Evolutionary conservation across 2,329 filamentous ascomycete species (phyloP).

Genomic region (Cadophora sp.): DNA sequence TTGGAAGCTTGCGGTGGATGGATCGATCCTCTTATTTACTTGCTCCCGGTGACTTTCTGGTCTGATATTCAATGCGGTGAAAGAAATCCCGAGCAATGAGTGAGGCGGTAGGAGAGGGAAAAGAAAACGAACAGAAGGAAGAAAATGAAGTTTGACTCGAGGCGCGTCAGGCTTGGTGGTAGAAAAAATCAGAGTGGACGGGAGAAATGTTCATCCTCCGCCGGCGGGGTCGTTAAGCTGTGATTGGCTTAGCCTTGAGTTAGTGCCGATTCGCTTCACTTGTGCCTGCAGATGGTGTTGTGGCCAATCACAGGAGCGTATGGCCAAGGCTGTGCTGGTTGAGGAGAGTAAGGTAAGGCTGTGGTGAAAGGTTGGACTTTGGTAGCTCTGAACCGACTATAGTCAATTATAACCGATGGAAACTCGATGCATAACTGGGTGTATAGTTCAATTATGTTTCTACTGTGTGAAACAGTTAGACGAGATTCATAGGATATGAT

Average conservation of each 20-base stretch:
- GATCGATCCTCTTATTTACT: too few relatives aligned
- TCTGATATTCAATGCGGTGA: neutral
- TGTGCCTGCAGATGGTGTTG: neutral
- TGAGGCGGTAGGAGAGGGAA: neutral
- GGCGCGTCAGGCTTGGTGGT: neutral
- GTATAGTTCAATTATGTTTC: too few relatives aligned
- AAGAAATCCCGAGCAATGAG: neutral
- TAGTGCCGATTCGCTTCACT: neutral
- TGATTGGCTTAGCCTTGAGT: conserved; percentile 1
- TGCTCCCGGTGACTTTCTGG: neutral
- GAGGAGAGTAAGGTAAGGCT: too few relatives aligned
- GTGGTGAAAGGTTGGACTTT: too few relatives aligned
- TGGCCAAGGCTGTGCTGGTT: too few relatives aligned
- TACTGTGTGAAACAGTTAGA: too few relatives aligned
- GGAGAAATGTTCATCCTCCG: neutral
- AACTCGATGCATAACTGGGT: too few relatives aligned
- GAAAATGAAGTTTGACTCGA: neutral
- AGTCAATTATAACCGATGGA: too few relatives aligned
- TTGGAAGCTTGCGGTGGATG: too few relatives aligned
- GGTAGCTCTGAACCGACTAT: too few relatives aligned
- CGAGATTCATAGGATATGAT: too few relatives aligned
- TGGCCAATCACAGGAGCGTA: too few relatives aligned
- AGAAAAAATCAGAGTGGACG: conserved; percentile 7
- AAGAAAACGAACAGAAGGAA: neutral
- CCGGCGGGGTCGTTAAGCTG: conserved; percentile 10